These are phyloP conservation scores for Corylus avellana DNA, from an alignment of 306 rosid species.

Conservation along the genomic window DNA sequence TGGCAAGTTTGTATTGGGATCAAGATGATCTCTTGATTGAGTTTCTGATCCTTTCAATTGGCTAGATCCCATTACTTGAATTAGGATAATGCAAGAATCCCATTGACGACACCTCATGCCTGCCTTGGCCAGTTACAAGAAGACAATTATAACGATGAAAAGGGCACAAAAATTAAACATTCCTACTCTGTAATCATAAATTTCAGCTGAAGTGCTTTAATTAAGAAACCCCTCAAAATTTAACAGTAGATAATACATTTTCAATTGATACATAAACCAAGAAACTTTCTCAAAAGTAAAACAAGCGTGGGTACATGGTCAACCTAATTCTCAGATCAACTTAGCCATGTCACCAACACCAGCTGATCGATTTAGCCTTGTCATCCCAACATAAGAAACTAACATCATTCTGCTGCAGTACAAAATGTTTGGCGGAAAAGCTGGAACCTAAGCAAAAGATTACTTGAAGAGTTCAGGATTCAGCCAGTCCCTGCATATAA, in stretches of 20 bases:
- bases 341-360: background rate
- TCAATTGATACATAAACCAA: background rate
- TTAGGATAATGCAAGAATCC: background rate
- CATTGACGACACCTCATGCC: background rate
- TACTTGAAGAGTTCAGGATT: slow-evolving; percentile 89
- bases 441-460: slow-evolving; percentile 16
- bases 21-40: no score
- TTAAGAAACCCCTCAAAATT: background rate
- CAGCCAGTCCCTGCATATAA: slow-evolving; percentile 79
- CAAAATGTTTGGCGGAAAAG: slow-evolving; percentile 20
- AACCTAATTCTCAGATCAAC: background rate
- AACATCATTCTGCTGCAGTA: slow-evolving; percentile 27
- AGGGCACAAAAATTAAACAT: background rate
- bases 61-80: no score
- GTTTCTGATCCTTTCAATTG: no score
- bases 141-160: background rate
- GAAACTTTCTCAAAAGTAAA: background rate
- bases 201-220: background rate
- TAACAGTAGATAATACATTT: background rate
- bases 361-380: background rate
- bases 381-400: slow-evolving; percentile 25
- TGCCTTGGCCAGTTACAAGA: background rate
- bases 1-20: no score
- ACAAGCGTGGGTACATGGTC: background rate
- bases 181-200: background rate